phyloP scores from a whole-genome alignment of 805 yeast genomes.

The Grigorovia humatica region DNA sequence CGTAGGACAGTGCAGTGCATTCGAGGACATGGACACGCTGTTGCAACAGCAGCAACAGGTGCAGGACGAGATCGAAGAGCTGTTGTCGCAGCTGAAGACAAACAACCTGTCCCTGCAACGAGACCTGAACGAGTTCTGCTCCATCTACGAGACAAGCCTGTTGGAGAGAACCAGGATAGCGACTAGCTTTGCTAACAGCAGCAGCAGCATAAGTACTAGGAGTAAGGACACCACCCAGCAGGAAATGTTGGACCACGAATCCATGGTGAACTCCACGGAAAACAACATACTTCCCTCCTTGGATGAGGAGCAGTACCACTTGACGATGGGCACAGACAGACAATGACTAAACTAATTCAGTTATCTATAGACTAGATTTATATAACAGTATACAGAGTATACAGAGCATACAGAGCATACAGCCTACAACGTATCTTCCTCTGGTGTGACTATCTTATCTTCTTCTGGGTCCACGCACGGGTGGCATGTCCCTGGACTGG shows the following conservation, averaged over 20 bases:
- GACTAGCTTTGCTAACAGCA: not conserved
- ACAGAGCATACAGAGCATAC: too few relatives aligned
- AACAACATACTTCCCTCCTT: not conserved
- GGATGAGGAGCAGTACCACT: too few relatives aligned
- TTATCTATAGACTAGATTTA: too few relatives aligned
- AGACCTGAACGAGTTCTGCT: constrained; percentile 26
- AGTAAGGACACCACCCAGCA: not conserved
- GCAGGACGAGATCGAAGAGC: not conserved
- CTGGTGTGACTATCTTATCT: too few relatives aligned
- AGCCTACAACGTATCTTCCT: constrained; percentile 5
- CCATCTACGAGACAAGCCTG: constrained; percentile 8
- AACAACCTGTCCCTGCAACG: constrained; percentile 16
- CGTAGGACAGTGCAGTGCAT: too few relatives aligned
- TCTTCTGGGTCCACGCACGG: constrained; percentile 51
- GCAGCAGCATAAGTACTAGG: too few relatives aligned
- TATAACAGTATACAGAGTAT: too few relatives aligned
- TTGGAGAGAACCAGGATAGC: not conserved
- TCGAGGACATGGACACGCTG: not conserved
- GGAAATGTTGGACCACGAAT: not conserved
- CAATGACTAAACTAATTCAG: too few relatives aligned
- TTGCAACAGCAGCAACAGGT: not conserved
- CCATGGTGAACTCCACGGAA: not conserved
- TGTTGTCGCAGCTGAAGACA: not conserved
- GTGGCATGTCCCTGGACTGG: constrained; percentile 35
- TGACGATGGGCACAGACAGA: too few relatives aligned